These are phyloP conservation scores for Boletales sp. DNA, from an alignment of 768 basidiomycete species.

Conservation along the genomic window DNA sequence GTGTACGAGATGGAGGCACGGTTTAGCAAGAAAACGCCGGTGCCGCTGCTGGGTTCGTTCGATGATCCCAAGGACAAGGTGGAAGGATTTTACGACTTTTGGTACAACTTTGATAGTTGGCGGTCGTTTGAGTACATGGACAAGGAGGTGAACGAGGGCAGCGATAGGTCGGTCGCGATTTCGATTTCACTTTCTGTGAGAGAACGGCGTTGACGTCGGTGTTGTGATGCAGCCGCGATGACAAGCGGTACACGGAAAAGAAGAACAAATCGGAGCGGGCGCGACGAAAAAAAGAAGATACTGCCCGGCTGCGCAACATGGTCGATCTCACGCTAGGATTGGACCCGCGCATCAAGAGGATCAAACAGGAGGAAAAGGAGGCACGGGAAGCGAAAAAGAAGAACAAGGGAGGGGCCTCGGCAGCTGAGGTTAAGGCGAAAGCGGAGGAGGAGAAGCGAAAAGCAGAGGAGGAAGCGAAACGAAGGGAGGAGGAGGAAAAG, in stretches of 20 bases:
- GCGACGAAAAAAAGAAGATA: constrained; percentile 96
- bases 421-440: constrained; percentile 48
- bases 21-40: constrained; percentile 84
- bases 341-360: constrained; percentile 95
- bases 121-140: constrained; percentile 96
- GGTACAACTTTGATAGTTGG: constrained; percentile 99
- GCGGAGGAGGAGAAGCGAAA: constrained; percentile 58
- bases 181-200: neutral
- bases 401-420: constrained; percentile 38
- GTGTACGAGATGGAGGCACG: constrained; percentile 90
- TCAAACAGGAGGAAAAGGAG: constrained; percentile 95
- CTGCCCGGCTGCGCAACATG: constrained; percentile 76
- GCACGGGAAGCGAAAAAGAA: constrained; percentile 90
- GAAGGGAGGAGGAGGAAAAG: constrained; percentile 84
- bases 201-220: constrained; percentile 8
- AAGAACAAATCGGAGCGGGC: constrained; percentile 99
- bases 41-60: constrained; percentile 70
- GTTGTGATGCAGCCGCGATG: constrained; percentile 69
- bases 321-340: constrained; percentile 81
- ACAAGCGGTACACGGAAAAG: constrained; percentile 98
- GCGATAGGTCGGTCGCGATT: constrained; percentile 67
- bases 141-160: constrained; percentile 98
- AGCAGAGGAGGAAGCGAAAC: constrained; percentile 67
- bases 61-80: constrained; percentile 78
- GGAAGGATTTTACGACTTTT: constrained; percentile 95